A percentile compares a stretch with the other conserved stretches of the same genome.
phyloP scores from a whole-genome alignment of 768 basidiomycete species.

The Pleurotus giganteus region DNA sequence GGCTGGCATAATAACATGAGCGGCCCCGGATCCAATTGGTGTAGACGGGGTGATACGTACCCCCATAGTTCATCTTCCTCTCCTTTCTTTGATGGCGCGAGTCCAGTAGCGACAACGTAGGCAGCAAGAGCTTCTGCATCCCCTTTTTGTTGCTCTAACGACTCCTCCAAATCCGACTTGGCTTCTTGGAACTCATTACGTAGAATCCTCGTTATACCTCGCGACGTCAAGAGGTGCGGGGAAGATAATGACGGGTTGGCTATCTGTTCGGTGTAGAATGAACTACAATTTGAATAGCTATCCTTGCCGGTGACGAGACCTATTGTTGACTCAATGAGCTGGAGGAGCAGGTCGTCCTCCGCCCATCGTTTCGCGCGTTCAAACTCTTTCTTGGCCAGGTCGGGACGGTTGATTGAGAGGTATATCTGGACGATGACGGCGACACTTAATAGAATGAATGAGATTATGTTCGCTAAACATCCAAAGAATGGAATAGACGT shows the following conservation, averaged over 20 bases:
- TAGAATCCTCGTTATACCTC: conserved; percentile 77
- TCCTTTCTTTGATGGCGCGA: conserved; percentile 53
- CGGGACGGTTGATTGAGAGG: conserved; percentile 84
- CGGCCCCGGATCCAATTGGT: neutral
- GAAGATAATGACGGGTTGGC: conserved; percentile 78
- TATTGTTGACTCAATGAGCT: conserved; percentile 84
- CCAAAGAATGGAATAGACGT: conserved; percentile 29
- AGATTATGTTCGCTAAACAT: neutral
- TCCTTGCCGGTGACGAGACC: conserved; percentile 75
- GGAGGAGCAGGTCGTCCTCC: conserved; percentile 87
- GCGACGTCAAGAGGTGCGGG: conserved; percentile 71
- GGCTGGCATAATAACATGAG: conserved; percentile 24
- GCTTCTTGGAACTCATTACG: conserved; percentile 72
- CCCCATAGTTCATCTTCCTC: conserved; percentile 70
- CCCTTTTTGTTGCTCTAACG: conserved; percentile 53
- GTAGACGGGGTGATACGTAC: conserved; percentile 39
- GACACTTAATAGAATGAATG: conserved; percentile 49
- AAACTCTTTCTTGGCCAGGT: conserved; percentile 84
- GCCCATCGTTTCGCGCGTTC: conserved; percentile 82
- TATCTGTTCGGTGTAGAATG: conserved; percentile 82
- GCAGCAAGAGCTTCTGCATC: conserved; percentile 72
- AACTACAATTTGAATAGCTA: conserved; percentile 49
- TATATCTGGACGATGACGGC: conserved; percentile 84
- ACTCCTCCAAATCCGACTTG: conserved; percentile 80
- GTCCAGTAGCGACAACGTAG: conserved; percentile 58